Evolutionary conservation across 768 basidiomycete genomes (phyloP), one percentile per base, ranked within the genome.

Genomic region (Leucosporidium creatinivorum): DNA sequence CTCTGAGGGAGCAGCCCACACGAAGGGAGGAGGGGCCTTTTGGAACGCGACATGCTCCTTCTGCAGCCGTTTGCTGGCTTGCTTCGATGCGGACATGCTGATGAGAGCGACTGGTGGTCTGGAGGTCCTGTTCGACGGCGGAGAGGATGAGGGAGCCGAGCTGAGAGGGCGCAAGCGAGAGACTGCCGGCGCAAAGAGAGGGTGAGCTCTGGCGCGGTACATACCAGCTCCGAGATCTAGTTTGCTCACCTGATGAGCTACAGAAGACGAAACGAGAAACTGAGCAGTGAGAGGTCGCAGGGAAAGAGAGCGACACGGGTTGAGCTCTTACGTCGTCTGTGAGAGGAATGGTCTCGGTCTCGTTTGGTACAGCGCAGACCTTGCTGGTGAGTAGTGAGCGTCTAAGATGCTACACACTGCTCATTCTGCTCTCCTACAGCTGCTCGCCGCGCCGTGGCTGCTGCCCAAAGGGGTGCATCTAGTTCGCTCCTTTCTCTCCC

Each of bases 11-110:
- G 84, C 84, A 49, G 94, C 93, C 88, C 89, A 93, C 26, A 97
- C 87, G 79, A 93, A 98, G 68, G 94, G 94, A 1, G 94, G 94
- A 19, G 94, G 91, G 68, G 89, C 87, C 76, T 81, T 88, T 80
- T 94, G 91, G 89, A 97, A 94, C 58, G 84, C 81, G 74, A 89
- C 85, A 80, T 88, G 93, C 81, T 97, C 93, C 80, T 94, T 92
- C 47, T 83, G 81, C 69, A 91, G 84, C 0, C 73, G 66, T n/a
- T 66, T 69, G 19, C 63, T 62, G 3, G 69, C 69, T 49, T 70
- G 69, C 18, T 62, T 62, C 4, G 58, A 49, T 2, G 67, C 67
- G n/a, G 57, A 57, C 30, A 19, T 6, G 28, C 0, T 30, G 61
- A 12, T 1, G 21, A 31, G 36, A n/a, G n/a, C n/a, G n/a, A n/a